Conservation (phyloP, 2,329 filamentous ascomycete genomes). For the Botryotinia narcissicola region DNA sequence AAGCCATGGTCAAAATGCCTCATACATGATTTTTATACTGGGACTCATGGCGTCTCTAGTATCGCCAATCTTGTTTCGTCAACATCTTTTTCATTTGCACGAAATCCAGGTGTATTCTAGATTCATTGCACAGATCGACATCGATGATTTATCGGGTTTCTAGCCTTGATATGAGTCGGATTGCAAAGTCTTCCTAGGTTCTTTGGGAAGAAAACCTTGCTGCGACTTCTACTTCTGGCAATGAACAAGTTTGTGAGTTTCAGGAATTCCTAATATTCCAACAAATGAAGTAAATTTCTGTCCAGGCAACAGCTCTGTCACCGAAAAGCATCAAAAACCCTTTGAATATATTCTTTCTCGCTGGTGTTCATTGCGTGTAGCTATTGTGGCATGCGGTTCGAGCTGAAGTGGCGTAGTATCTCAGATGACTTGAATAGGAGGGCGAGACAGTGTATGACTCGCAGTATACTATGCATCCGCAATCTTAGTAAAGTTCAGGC, state of each 20-base stretch:
- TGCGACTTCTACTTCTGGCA: neutral
- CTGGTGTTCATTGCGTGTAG: neutral
- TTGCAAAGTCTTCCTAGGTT: neutral
- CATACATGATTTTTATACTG: neutral
- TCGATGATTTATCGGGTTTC: neutral
- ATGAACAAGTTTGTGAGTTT: neutral
- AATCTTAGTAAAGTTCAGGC: neutral
- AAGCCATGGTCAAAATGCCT: neutral
- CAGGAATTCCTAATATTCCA: neutral
- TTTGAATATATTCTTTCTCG: neutral
- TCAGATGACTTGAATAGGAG: neutral
- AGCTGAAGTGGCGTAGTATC: neutral
- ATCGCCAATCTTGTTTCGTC: neutral
- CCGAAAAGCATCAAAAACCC: too few species aligned
- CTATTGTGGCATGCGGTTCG: neutral
- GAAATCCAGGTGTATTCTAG: neutral
- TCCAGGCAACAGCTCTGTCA: neutral
- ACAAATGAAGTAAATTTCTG: neutral
- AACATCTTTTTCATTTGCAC: neutral
- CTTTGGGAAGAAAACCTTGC: neutral
- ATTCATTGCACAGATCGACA: neutral
- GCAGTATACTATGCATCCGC: neutral
- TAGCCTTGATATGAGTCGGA: neutral
- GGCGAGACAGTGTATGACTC: conserved; percentile 7
- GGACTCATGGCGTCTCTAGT: neutral